Base-by-base conservation (phyloP, 2,329 filamentous ascomycete genomes). In the Didymellaceae sp. region DNA sequence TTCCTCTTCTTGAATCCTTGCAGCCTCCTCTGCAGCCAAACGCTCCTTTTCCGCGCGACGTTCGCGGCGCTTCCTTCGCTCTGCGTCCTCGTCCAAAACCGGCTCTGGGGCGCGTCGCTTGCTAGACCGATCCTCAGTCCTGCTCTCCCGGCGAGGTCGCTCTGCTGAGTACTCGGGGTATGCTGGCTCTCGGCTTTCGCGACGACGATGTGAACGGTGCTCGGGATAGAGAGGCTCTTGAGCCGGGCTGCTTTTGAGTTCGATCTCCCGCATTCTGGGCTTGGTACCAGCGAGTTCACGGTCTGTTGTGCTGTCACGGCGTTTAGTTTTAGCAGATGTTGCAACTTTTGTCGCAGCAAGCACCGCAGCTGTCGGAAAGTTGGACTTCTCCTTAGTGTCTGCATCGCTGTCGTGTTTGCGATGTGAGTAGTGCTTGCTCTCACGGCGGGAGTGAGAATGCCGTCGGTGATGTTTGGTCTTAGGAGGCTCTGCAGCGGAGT, bases 231-330 rank as follows among this genome's bases (percentile, higher is more conserved):
- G 49, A 14, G 57, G 57, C 37, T 72, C 68, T 39, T 60, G 65
- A 32, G 63, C 63, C 28, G 37, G 48, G 16, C 44, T 47, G 5
- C 61, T 61, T 40, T 62, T 38, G 6, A 21, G 20, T 22, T 53
- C 44, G 20, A n/a, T 28, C 18, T 53, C 67, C 65, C 33, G 57
- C 59, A 37, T 65, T 65, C 16, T 58, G 45, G 17, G 55, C 41
- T 32, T 60, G 63, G n/a, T 65, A 58, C 2, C 43, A 38, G 30
- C 6, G 10, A 42, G 18, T 17, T 73, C 70, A 16, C 62, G 61
- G 11, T 70, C 68, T 3, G 67, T 67, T 26, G 69, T 65, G 43
- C 68, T 71, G 41, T 72, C 68, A 8, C 63, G 62, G 21, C 68
- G 62, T 35, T 66, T 71, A 24, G 53, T 62, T 31, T 58, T 66